Evolutionary conservation across 495 filamentous ascomycete genomes (phyloP).

Genomic region (Aspergillus affinis): DNA sequence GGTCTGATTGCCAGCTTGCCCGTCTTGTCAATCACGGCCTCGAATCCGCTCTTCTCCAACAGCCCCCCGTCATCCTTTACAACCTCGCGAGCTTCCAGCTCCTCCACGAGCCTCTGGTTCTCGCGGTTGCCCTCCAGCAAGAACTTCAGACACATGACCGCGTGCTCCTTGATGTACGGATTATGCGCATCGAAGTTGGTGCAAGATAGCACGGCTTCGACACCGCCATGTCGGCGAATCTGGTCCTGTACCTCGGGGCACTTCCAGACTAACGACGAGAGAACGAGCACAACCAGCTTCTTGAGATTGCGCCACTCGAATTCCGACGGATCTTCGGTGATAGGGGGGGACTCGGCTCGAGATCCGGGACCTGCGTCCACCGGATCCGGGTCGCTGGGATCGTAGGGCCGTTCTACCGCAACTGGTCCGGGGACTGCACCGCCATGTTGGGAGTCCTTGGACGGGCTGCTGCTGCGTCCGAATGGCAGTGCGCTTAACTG

Average conservation of each 20-base stretch:
- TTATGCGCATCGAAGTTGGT: constrained; percentile 85
- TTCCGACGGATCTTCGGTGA: constrained; percentile 76
- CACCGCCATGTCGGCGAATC: constrained; percentile 75
- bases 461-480: constrained; percentile 32
- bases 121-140: constrained; percentile 80
- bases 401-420: constrained; percentile 57
- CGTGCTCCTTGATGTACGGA: constrained; percentile 86
- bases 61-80: constrained; percentile 49
- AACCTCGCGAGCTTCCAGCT: constrained; percentile 56
- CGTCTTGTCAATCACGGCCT: constrained; percentile 53
- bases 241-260: constrained; percentile 77
- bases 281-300: constrained; percentile 83
- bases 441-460: constrained; percentile 30
- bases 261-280: constrained; percentile 82
- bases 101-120: constrained; percentile 72
- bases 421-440: constrained; percentile 41
- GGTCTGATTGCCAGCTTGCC: constrained; percentile 48
- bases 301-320: constrained; percentile 95
- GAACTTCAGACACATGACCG: constrained; percentile 87
- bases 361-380: constrained; percentile 43
- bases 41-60: constrained; percentile 51
- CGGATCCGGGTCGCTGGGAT: constrained; percentile 49
- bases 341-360: constrained; percentile 58
- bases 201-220: constrained; percentile 82
- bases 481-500: constrained; percentile 49